These are phyloP conservation scores for Nelumbo lutea DNA, from an alignment of 164 flowering plant genomes.

Conservation along the genomic window DNA sequence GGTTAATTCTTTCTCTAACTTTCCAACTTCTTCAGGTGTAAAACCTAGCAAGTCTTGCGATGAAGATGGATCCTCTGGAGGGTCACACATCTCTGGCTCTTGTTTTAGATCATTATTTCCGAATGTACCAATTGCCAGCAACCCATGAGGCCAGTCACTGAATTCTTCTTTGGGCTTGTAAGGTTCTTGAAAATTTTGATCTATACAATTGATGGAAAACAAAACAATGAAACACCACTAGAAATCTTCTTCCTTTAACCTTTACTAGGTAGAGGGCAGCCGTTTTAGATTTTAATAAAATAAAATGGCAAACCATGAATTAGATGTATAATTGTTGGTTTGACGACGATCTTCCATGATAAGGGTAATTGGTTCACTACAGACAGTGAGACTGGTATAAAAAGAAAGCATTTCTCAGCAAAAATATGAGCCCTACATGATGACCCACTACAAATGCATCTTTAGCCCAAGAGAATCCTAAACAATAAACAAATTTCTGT, in stretches of 20 bases:
- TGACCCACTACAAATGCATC: too few species aligned
- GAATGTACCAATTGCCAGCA: slow-evolving; percentile 85
- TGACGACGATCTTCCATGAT: too few species aligned
- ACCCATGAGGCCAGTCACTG: slow-evolving; percentile 83
- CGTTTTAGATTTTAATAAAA: too few species aligned
- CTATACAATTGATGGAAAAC: slow-evolving; percentile 23
- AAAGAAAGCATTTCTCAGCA: too few species aligned
- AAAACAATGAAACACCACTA: background rate
- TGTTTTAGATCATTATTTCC: slow-evolving; percentile 46
- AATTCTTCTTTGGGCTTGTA: slow-evolving; percentile 48
- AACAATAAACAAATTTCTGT: too few species aligned
- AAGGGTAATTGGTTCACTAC: too few species aligned
- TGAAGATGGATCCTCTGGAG: slow-evolving; percentile 27
- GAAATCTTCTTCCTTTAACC: background rate
- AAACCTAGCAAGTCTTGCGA: slow-evolving; percentile 50
- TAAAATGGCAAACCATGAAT: too few species aligned
- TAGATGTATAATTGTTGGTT: too few species aligned
- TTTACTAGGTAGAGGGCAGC: too few species aligned
- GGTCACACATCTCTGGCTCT: slow-evolving; percentile 15
- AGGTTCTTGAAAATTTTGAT: slow-evolving; percentile 38
- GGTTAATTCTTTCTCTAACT: slow-evolving; percentile 43
- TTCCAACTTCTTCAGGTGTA: slow-evolving; percentile 78
- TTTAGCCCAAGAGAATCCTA: too few species aligned
- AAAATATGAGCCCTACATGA: too few species aligned
- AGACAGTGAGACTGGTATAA: too few species aligned